phyloP scores from a whole-genome alignment of 176 grass and related monocot genomes.

The Ampelocalamus luodianensis region DNA sequence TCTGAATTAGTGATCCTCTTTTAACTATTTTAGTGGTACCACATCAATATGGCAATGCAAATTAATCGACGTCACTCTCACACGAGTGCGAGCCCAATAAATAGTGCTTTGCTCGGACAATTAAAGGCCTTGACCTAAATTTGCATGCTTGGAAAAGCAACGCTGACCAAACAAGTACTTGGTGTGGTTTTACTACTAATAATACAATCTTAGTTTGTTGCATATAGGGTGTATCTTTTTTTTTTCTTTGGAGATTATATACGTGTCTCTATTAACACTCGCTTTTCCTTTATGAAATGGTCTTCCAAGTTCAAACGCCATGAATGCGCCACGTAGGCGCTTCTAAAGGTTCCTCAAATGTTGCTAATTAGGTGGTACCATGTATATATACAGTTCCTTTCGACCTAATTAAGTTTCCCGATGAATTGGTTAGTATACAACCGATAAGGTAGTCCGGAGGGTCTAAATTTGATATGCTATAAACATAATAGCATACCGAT shows the following conservation, averaged over 20 bases:
- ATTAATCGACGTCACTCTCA: neutral
- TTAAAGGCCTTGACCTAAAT: neutral
- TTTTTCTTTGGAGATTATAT: too few relatives aligned
- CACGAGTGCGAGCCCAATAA: conserved; percentile 43
- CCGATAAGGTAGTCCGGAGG: too few relatives aligned
- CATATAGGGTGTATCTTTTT: neutral
- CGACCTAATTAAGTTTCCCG: neutral
- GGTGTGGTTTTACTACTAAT: neutral
- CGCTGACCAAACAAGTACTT: neutral
- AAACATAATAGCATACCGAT: neutral
- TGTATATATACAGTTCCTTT: too few relatives aligned
- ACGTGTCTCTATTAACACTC: neutral
- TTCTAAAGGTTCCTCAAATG: neutral
- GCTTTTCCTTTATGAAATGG: neutral
- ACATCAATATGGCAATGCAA: too few relatives aligned
- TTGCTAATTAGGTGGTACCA: neutral
- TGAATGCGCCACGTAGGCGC: conserved; percentile 4
- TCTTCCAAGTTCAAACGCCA: neutral
- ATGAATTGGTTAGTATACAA: neutral
- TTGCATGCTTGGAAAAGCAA: conserved; percentile 22
- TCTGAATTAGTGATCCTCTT: neutral
- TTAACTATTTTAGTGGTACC: neutral
- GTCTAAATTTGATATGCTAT: neutral
- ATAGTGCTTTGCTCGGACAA: conserved; percentile 26
- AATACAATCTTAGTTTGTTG: neutral